Evolutionary conservation across 2,329 filamentous ascomycete species (phyloP).

Genomic region (Exophiala phaeomuriformis): DNA sequence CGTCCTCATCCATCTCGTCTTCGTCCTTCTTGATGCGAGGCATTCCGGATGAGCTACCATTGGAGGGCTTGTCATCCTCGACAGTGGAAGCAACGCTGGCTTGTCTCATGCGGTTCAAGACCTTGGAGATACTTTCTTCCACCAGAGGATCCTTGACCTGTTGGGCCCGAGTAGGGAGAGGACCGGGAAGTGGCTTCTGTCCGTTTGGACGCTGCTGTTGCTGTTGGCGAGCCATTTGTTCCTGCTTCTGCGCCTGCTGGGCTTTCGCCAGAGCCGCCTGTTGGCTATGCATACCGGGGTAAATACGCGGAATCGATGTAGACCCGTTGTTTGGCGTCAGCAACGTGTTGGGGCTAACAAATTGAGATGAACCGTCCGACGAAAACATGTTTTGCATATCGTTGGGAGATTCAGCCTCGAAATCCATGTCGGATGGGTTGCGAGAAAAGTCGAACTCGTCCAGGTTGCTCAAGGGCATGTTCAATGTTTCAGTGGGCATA

Average conservation of each 20-base stretch:
- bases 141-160: constrained; percentile 58
- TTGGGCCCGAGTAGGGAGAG: constrained; percentile 31
- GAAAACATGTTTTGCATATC: constrained; percentile 58
- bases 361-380: constrained; percentile 45
- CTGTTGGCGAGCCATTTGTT: constrained; percentile 53
- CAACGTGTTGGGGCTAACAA: constrained; percentile 67
- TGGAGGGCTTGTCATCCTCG: constrained; percentile 42
- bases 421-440: constrained; percentile 58
- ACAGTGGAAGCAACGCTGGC: constrained; percentile 54
- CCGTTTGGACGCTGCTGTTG: constrained; percentile 37
- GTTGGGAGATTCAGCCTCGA: constrained; percentile 56
- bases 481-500: constrained; percentile 33
- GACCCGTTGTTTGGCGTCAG: constrained; percentile 35
- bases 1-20: constrained; percentile 98
- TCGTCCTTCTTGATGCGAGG: constrained; percentile 81
- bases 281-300: constrained; percentile 89
- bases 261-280: constrained; percentile 69
- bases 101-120: constrained; percentile 85
- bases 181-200: constrained; percentile 25
- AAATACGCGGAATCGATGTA: constrained; percentile 63
- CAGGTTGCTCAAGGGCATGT: constrained; percentile 38
- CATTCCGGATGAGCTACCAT: constrained; percentile 39
- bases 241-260: constrained; percentile 53
- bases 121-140: constrained; percentile 88
- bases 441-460: constrained; percentile 53